phyloP scores from a whole-genome alignment of 2,329 filamentous ascomycete species.

The Colletotrichum sp. region DNA sequence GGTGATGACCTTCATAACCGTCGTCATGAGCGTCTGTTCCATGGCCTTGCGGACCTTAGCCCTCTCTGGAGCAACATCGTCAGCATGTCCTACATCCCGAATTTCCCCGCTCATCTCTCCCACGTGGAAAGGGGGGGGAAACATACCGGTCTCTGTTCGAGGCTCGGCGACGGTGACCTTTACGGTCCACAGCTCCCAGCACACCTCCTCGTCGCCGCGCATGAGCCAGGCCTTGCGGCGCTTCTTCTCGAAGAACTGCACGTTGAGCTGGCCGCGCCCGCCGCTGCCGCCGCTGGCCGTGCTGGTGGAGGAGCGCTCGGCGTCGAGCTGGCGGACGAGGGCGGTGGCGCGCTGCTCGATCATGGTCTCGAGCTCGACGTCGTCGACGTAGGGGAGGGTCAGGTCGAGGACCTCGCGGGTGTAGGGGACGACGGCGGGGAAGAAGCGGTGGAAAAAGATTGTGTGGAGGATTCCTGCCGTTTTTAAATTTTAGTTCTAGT shows the following conservation, averaged over 20 bases:
- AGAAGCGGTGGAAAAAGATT: conserved; percentile 99
- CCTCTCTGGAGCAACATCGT: conserved; percentile 63
- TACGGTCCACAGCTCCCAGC: conserved; percentile 96
- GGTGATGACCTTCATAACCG: conserved; percentile 87
- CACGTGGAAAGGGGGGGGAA: neutral
- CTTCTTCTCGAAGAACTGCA: conserved; percentile 95
- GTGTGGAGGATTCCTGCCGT: conserved; percentile 84
- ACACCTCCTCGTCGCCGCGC: conserved; percentile 86
- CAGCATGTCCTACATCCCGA: neutral
- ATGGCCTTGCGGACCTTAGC: conserved; percentile 89
- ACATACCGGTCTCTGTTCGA: conserved; percentile 82
- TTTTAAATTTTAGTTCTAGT: neutral
- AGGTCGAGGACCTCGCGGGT: conserved; percentile 91
- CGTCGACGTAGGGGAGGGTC: conserved; percentile 86
- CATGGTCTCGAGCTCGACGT: conserved; percentile 89
- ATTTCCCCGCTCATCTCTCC: neutral
- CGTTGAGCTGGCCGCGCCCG: conserved; percentile 77
- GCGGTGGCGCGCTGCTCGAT: conserved; percentile 86
- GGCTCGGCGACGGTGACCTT: conserved; percentile 93
- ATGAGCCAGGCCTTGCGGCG: conserved; percentile 82
- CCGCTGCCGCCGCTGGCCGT: conserved; percentile 40
- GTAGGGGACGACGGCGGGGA: conserved; percentile 81
- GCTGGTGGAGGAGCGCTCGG: conserved; percentile 48
- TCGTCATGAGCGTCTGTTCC: conserved; percentile 86
- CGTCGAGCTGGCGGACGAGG: conserved; percentile 77